phyloP scores from a whole-genome alignment of 768 basidiomycete species.

The Leucocoprinus birnbaumii region DNA sequence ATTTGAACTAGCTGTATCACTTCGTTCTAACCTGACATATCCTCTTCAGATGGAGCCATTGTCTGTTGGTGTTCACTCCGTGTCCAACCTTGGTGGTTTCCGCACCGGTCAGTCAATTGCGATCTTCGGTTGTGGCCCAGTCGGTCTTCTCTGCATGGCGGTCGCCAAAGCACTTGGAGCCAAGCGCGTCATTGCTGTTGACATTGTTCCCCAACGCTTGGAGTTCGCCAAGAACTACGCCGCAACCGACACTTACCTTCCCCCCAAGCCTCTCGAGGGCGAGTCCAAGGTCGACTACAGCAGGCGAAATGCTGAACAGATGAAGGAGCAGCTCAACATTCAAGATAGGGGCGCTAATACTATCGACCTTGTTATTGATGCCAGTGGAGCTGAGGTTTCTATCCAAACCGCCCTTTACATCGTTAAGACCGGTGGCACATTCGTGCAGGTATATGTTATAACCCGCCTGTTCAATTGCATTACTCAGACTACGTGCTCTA shows the following conservation, averaged over 20 bases:
- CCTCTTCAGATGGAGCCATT: conserved; percentile 83
- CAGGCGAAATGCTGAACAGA: conserved; percentile 60
- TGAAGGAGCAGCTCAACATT: conserved; percentile 66
- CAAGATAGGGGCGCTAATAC: conserved; percentile 65
- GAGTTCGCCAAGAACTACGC: conserved; percentile 85
- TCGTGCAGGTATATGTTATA: conserved; percentile 52
- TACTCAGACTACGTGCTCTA: neutral
- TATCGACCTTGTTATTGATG: conserved; percentile 88
- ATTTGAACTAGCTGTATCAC: neutral
- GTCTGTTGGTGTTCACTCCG: conserved; percentile 88
- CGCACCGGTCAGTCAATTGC: conserved; percentile 73
- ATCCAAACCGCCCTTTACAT: conserved; percentile 83
- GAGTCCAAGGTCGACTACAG: conserved; percentile 75
- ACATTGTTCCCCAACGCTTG: conserved; percentile 72
- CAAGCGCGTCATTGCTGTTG: conserved; percentile 78
- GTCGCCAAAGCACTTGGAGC: conserved; percentile 95
- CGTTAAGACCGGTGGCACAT: conserved; percentile 72
- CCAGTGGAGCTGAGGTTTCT: conserved; percentile 89
- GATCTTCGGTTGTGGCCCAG: conserved; percentile 87
- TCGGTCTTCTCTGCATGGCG: conserved; percentile 89
- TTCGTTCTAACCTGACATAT: neutral
- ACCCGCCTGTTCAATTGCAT: neutral
- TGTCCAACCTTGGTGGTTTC: conserved; percentile 72
- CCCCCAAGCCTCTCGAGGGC: conserved; percentile 53
- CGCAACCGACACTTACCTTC: conserved; percentile 73